Evolutionary conservation across 768 basidiomycete species (phyloP), one percentile per base, ranked within the genome.

Genomic region (Sarcomyxa edulis): DNA sequence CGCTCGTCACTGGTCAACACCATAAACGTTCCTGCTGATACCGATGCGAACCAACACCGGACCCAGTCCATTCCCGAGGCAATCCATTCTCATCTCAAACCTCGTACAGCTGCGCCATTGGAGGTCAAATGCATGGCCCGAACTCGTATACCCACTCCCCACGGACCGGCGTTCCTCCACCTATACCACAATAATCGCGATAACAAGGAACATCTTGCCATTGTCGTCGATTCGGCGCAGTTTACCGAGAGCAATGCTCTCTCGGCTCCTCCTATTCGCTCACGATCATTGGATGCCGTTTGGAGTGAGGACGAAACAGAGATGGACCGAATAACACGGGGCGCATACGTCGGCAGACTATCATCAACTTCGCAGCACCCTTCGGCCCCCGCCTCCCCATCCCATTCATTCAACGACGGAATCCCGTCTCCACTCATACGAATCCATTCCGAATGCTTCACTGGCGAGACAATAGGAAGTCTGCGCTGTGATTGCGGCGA

Each of bases 401-500:
- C 39, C 43, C 38, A 40, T 31, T 44, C 46, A 39, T 29, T 47
- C 23, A 43, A 42, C 38, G 49, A 67, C 40, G 49, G 54, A 29
- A 55, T 82, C 24, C 85, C 85, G 1, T 62, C 82, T 0, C 92
- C 96, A 0, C 76, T 98, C 36, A 81, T 99, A 30, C 82, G 96
- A 26, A 91, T 99, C 35, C 96, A 99, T 61, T 96, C 92, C 20
- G 96, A 99, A 59, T 99, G 96, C 59, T 98, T 92, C 64, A 99
- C 96, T 0, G 96, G 96, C 20, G 96, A 98, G 61, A 98, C 94
- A 6, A 78, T 98, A 42, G 96, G 96, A 19, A 82, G 92, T 69
- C 93, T 96, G 87, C 84, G 96, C 22, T 99, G 96, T 56, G 96
- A 99, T 59, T 99, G 96, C 54, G 96, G 96, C 10, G 94, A 98